A percentile compares a stretch with the other conserved stretches of the same genome.
These are phyloP conservation scores for Botrytis paeoniae DNA, from an alignment of 2,329 filamentous ascomycete species.

Conservation along the genomic window DNA sequence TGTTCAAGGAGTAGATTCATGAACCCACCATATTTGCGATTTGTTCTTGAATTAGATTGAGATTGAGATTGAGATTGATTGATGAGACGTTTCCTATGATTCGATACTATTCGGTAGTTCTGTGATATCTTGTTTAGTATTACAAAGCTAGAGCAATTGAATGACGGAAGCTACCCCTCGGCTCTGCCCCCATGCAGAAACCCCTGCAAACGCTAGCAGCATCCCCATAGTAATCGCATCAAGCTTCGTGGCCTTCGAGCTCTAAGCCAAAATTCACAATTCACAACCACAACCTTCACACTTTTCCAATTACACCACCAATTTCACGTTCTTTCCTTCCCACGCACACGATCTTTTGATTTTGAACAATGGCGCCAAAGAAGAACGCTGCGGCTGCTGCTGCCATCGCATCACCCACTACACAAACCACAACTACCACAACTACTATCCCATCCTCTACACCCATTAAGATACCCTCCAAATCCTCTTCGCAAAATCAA, in stretches of 20 bases:
- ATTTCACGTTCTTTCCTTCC: background rate
- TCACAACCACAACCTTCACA: constrained; percentile 16
- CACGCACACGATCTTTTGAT: background rate
- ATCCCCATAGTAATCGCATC: constrained; percentile 17
- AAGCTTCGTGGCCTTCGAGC: constrained; percentile 23
- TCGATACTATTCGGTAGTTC: background rate
- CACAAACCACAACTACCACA: constrained; percentile 22
- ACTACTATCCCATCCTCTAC: constrained; percentile 34
- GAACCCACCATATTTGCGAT: constrained; percentile 31
- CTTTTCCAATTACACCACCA: constrained; percentile 10
- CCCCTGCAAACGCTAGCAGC: constrained; percentile 13
- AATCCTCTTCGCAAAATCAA: constrained; percentile 32
- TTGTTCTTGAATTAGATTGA: background rate
- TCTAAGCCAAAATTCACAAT: constrained; percentile 7
- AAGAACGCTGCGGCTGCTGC: constrained; percentile 38
- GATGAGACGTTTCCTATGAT: background rate
- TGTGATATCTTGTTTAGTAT: background rate
- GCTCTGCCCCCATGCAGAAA: constrained; percentile 8
- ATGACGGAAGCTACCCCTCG: constrained; percentile 16
- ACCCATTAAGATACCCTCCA: constrained; percentile 28
- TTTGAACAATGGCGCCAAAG: constrained; percentile 50
- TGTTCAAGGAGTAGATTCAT: background rate
- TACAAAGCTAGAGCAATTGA: constrained; percentile 6
- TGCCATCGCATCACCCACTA: constrained; percentile 26
- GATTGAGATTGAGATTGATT: background rate